phyloP scores from a whole-genome alignment of 306 rosid genomes.

The Fragaria iinumae region DNA sequence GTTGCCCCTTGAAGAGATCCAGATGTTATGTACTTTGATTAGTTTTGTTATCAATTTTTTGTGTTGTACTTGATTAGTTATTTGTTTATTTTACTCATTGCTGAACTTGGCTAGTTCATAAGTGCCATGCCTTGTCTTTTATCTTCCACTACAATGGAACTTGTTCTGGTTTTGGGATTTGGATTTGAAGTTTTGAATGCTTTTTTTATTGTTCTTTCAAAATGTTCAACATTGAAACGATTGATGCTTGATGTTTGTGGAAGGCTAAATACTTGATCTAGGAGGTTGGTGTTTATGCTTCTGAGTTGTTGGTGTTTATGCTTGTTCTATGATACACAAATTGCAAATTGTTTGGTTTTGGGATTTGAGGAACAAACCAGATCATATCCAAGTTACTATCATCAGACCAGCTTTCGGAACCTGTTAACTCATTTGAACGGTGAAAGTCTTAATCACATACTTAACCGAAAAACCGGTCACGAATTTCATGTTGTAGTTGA shows the following conservation, averaged over 20 bases:
- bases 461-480: too few relatives aligned
- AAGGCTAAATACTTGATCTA: neutral
- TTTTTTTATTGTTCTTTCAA: neutral
- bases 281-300: too few relatives aligned
- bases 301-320: too few relatives aligned
- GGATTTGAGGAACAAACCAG: too few relatives aligned
- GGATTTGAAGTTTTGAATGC: neutral
- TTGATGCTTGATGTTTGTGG: neutral
- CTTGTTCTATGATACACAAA: too few relatives aligned
- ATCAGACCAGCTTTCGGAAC: too few relatives aligned
- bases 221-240: neutral
- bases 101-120: constrained; percentile 50
- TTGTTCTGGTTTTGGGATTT: neutral
- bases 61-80: constrained; percentile 42
- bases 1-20: constrained; percentile 56
- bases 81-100: constrained; percentile 27
- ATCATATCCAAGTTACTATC: too few relatives aligned
- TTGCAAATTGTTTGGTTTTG: too few relatives aligned
- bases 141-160: constrained; percentile 12
- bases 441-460: too few relatives aligned
- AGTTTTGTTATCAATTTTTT: constrained; percentile 36
- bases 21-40: constrained; percentile 55
- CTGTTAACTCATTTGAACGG: too few relatives aligned
- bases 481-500: too few relatives aligned
- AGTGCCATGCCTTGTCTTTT: constrained; percentile 28